Evolutionary conservation across 1,284 basidiomycete species (phyloP), one percentile per base, ranked within the genome.

Genomic region (Ceratobasidium papillatum): DNA sequence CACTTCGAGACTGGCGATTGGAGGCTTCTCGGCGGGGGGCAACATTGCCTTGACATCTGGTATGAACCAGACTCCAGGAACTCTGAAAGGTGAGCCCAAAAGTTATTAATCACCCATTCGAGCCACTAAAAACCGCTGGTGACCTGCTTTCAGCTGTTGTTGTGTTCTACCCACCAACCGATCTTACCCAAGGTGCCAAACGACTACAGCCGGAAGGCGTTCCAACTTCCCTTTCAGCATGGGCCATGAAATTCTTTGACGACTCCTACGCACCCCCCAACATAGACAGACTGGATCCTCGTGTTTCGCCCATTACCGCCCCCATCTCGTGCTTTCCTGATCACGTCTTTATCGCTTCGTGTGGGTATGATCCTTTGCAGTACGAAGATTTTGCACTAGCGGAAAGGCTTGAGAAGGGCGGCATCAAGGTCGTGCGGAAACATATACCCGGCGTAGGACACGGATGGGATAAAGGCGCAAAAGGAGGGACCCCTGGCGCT

Each of bases 1-100:
- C 34, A 64, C 61, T 41, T 41, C 34, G 25, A 22, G 73, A 22
- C 64, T 74, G 1, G 54, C 73, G 9, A 52, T 74, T 5, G 73
- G 73, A 3, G 73, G 73, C 1, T 74, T 74, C 41, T 56, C 51
- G 3, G 61, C 73, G 32, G 73, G 73, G 5, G 73, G 34, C n/a
- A 58, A 49, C 17, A 45, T 68, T 19, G 65, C 65, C 7, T 34
- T 68, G 22, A 68, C 65, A 3, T 30, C 52, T 1, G 19, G 52
- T 30, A 25, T 22, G 9, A 68, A n/a, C 36, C 52, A 38, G 27
- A 30, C 65, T 0, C 49, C 49, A 27, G 65, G 65, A 1, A 68
- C 65, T 36, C 12, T 56, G 7, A 68, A 56, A 43, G 65, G 65
- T 56, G 30, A 58, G 56, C 7, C 32, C 32, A 12, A 1, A 36